A percentile compares a stretch with the other conserved stretches of the same genome.
phyloP scores from a whole-genome alignment of 2,329 filamentous ascomycete species.

The Onygena corvina region DNA sequence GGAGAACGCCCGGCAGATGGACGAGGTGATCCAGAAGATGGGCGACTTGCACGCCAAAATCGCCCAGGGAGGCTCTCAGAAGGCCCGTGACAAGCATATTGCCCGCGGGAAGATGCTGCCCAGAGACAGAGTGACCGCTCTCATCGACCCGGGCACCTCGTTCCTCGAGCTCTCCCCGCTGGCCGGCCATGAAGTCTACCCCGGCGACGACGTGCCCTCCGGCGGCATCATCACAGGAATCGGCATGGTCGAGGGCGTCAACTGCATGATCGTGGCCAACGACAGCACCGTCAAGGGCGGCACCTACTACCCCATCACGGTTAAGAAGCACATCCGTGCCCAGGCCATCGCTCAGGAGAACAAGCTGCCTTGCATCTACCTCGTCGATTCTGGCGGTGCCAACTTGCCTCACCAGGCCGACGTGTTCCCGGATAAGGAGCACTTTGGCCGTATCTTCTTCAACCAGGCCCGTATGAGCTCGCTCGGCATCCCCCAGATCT shows the following conservation, averaged over 20 bases:
- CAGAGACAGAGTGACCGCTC: constrained; percentile 70
- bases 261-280: constrained; percentile 87
- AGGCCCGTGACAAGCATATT: constrained; percentile 77
- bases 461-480: constrained; percentile 93
- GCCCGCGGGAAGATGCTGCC: constrained; percentile 88
- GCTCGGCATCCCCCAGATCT: constrained; percentile 78
- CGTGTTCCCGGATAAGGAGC: constrained; percentile 87
- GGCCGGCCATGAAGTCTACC: constrained; percentile 75
- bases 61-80: constrained; percentile 63
- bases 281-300: constrained; percentile 96
- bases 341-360: constrained; percentile 88
- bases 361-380: constrained; percentile 70
- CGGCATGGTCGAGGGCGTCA: constrained; percentile 78
- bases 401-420: constrained; percentile 92
- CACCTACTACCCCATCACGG: constrained; percentile 92
- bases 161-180: constrained; percentile 92
- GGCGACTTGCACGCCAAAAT: constrained; percentile 58
- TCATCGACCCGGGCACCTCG: constrained; percentile 78
- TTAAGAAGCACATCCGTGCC: constrained; percentile 91
- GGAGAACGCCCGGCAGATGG: constrained; percentile 70
- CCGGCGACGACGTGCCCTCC: constrained; percentile 73
- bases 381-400: constrained; percentile 90
- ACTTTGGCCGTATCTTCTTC: constrained; percentile 96
- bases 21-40: constrained; percentile 56
- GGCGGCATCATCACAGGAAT: constrained; percentile 89